These are phyloP conservation scores for Picea glauca DNA, from an alignment of 75 land plant genomes.

Conservation along the genomic window DNA sequence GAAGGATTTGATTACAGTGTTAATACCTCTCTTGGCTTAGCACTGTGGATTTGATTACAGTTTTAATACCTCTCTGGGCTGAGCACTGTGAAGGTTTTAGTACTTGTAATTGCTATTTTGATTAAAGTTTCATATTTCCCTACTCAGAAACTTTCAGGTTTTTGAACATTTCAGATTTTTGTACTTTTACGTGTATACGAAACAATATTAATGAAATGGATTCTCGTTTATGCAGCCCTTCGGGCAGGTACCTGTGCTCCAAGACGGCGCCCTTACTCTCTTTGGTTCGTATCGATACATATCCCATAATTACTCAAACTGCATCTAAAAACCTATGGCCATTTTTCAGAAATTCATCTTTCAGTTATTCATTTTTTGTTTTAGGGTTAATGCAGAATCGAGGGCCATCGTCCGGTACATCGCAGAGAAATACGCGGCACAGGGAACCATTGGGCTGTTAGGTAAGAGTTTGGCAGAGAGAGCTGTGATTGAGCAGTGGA, in stretches of 20 bases:
- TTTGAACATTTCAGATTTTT: too few species aligned
- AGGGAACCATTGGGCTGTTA: constrained; percentile 44
- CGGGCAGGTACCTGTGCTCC: constrained; percentile 66
- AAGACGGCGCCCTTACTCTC: constrained; percentile 48
- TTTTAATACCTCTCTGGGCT: too few species aligned
- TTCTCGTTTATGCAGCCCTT: constrained; percentile 39
- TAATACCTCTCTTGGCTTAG: too few species aligned
- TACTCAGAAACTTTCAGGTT: too few species aligned
- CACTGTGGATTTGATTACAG: too few species aligned
- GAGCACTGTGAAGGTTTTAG: too few species aligned
- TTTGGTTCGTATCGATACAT: constrained; percentile 37
- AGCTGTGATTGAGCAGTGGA: constrained; percentile 71
- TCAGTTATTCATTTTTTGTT: neutral
- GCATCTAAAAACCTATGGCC: neutral
- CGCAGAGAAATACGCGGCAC: constrained; percentile 30
- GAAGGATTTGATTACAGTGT: too few species aligned
- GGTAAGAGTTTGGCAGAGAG: constrained; percentile 34
- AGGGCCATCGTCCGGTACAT: constrained; percentile 64
- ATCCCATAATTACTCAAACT: neutral
- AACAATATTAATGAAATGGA: neutral
- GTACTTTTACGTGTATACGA: too few species aligned
- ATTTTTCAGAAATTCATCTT: neutral
- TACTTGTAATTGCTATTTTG: too few species aligned
- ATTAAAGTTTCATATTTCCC: too few species aligned
- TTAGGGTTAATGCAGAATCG: constrained; percentile 40